Conservation (phyloP, 257 asterid genomes). For the Nicotiana knightiana region DNA sequence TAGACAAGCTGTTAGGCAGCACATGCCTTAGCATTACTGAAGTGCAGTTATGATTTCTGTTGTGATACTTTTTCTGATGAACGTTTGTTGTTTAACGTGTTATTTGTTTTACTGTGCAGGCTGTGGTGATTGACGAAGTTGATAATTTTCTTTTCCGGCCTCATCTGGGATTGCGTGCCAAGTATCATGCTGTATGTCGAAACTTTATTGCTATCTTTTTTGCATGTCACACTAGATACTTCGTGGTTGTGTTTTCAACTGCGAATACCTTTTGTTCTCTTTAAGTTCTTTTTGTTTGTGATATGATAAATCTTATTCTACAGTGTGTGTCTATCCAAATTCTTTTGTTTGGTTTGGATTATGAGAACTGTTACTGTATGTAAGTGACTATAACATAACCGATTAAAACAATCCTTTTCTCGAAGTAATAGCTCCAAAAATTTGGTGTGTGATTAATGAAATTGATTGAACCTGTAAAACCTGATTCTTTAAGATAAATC, state of each 20-base stretch:
- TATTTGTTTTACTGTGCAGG: conserved; percentile 36
- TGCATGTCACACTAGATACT: conserved; percentile 12
- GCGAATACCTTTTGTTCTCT: background rate
- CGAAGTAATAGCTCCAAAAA: no score
- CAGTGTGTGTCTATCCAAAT: background rate
- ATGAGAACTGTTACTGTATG: background rate
- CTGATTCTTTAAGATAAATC: no score
- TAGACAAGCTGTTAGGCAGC: background rate
- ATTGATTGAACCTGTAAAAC: no score
- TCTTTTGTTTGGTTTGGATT: background rate
- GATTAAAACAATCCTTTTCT: no score
- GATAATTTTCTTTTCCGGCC: conserved; percentile 95
- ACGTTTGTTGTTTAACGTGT: background rate
- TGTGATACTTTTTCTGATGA: background rate
- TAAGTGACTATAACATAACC: no score
- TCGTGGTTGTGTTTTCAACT: background rate
- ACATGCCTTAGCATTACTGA: background rate
- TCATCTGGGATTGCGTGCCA: conserved; percentile 78
- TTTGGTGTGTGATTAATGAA: no score
- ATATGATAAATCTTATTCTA: background rate
- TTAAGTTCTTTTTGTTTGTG: background rate
- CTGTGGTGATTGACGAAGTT: conserved; percentile 89
- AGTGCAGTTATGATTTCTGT: background rate
- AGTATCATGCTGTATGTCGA: conserved; percentile 79
- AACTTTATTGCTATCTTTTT: background rate